Evolutionary conservation across 177 flowering plant genomes (phyloP), one percentile per base, ranked within the genome.

Genomic region (Tripterygium wilfordii): DNA sequence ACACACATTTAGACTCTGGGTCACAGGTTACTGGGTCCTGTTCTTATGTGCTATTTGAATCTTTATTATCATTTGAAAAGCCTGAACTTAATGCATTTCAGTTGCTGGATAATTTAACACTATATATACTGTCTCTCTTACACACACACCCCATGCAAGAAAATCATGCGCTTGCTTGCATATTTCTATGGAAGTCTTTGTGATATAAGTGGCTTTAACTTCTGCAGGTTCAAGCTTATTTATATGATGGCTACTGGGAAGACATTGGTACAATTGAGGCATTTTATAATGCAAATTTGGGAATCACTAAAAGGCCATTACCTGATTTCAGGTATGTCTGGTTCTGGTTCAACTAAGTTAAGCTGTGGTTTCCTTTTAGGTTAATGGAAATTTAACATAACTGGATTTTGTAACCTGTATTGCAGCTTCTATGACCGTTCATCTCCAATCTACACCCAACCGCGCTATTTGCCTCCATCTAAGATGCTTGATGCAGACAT

Each of bases 401-500:
- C 38, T 10, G 16, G 7, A 1, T 24, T 14, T 14, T 12, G 54
- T 42, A 16, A 49, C 54, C 42, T 30, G n/a, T 50, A 3, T 14
- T 72, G 56, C 78, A 88, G 98, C 67, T 91, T 91, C 58, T 88
- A 91, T 61, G 98, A 91, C 53, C 92, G 96, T 44, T 88, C 96
- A 13, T 67, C 98, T 56, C 98, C 96, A 28, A 88, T 91, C 36
- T 91, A 91, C 61, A 91, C 96, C 51, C 98, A 88, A 64, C 94
- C 98, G 42, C 77, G 98, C 45, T 91, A 85, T 56, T 64, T 91
- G 58, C 98, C 98, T 18, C 98, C 98, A 39, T 85, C 95, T 27
- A 91, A 88, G 69, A 91, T 91, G 96, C 90, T 88, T 63, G 92
- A 88, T 66, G 95, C 98, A 54, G 98, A 91, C 75, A 79, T 88